phyloP scores from a whole-genome alignment of 2,329 filamentous ascomycete species.

The Mycosphaerella sp. region DNA sequence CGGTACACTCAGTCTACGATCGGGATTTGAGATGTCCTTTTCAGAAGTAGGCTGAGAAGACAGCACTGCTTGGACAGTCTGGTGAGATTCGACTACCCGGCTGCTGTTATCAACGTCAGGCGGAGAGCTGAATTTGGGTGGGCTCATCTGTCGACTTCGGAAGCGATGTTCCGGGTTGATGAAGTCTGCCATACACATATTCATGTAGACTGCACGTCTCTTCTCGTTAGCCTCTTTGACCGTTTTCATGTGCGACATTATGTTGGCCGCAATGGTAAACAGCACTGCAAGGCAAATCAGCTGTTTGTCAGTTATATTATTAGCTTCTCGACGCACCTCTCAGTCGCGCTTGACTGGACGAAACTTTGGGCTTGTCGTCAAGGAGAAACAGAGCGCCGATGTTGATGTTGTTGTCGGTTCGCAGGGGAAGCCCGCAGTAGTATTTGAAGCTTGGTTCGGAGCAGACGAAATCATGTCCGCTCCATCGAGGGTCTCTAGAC shows the following conservation, averaged over 20 bases:
- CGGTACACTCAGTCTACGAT: no score
- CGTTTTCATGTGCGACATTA: constrained; percentile 33
- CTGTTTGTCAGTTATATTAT: neutral
- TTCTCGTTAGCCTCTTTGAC: constrained; percentile 33
- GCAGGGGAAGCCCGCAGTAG: constrained; percentile 33
- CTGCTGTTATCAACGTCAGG: neutral
- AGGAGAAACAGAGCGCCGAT: constrained; percentile 56
- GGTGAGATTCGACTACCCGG: neutral
- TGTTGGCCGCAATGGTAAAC: constrained; percentile 44
- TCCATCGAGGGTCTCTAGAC: constrained; percentile 28
- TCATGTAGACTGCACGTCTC: constrained; percentile 23
- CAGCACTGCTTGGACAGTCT: neutral
- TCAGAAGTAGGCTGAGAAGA: neutral
- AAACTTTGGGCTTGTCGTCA: constrained; percentile 50
- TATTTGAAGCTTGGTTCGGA: constrained; percentile 31
- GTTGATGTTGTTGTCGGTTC: constrained; percentile 31
- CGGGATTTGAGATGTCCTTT: no score
- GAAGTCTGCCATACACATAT: constrained; percentile 26
- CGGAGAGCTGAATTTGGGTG: neutral
- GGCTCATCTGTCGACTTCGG: constrained; percentile 14
- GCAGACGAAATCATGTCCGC: constrained; percentile 27
- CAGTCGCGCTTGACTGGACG: constrained; percentile 12
- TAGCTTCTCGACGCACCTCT: constrained; percentile 7
- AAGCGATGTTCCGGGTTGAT: constrained; percentile 20
- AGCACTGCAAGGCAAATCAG: constrained; percentile 14